Percentiles rank a stretch among this genome's conserved stretches.
Conservation (phyloP, 768 basidiomycete species). For the Hemileccinum impolitum region DNA sequence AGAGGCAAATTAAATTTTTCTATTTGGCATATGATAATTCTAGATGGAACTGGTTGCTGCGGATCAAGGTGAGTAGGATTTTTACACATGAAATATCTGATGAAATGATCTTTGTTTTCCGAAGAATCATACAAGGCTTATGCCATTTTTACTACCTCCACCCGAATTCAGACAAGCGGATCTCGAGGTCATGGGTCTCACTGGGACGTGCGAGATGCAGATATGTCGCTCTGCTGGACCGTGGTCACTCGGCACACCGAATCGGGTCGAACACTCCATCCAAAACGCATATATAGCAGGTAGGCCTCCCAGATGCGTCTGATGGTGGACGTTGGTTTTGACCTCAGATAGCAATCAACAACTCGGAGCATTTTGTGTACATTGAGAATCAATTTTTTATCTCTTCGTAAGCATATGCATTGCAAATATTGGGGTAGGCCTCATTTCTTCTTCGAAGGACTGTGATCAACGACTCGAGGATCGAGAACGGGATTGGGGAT, state of each 20-base stretch:
- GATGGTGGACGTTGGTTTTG: neutral
- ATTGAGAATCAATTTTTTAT: slow-evolving; percentile 96
- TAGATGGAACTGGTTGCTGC: slow-evolving; percentile 91
- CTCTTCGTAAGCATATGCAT: slow-evolving; percentile 58
- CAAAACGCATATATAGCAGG: slow-evolving; percentile 94
- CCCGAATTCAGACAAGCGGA: slow-evolving; percentile 87
- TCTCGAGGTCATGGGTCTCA: slow-evolving; percentile 73
- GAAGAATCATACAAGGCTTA: slow-evolving; percentile 85
- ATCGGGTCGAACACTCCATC: slow-evolving; percentile 84
- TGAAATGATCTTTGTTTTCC: neutral
- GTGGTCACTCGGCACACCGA: slow-evolving; percentile 93
- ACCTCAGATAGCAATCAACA: slow-evolving; percentile 66
- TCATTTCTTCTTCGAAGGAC: slow-evolving; percentile 50
- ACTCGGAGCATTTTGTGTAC: slow-evolving; percentile 97
- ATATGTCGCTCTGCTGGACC: slow-evolving; percentile 94
- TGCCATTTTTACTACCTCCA: slow-evolving; percentile 94
- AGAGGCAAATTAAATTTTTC: neutral
- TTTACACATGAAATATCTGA: neutral
- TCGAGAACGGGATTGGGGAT: slow-evolving; percentile 95
- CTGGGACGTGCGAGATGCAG: slow-evolving; percentile 96
- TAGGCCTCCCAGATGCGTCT: slow-evolving; percentile 23
- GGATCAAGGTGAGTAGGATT: slow-evolving; percentile 70
- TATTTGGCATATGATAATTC: neutral
- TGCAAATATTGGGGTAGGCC: neutral
- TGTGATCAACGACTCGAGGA: slow-evolving; percentile 72